These are phyloP conservation scores for Candida cerambycidarum DNA, from an alignment of 805 yeast species.

Conservation along the genomic window DNA sequence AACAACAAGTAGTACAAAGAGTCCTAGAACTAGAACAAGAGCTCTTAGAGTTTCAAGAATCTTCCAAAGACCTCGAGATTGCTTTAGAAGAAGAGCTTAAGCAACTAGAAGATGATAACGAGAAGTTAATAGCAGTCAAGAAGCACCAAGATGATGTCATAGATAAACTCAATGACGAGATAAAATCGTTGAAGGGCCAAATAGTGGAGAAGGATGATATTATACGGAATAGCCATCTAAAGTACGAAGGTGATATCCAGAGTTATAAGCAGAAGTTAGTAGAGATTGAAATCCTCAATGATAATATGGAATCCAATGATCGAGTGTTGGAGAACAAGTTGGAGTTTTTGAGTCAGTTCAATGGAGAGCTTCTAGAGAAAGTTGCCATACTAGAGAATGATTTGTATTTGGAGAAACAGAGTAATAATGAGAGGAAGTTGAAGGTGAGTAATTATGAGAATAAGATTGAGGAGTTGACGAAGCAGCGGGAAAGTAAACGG, in stretches of 20 bases:
- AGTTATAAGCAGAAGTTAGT: constrained; percentile 32
- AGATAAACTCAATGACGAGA: neutral
- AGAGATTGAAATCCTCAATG: constrained; percentile 44
- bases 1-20: constrained; percentile 18
- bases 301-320: constrained; percentile 39
- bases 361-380: constrained; percentile 42
- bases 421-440: constrained; percentile 25
- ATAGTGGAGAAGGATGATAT: constrained; percentile 21
- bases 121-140: constrained; percentile 16
- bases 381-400: constrained; percentile 45
- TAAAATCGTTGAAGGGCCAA: constrained; percentile 17
- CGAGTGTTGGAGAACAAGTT: constrained; percentile 35
- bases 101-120: constrained; percentile 28
- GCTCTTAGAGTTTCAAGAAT: constrained; percentile 42
- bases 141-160: constrained; percentile 1
- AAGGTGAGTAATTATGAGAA: constrained; percentile 32
- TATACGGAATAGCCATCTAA: neutral
- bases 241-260: constrained; percentile 20
- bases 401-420: constrained; percentile 26
- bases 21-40: constrained; percentile 38
- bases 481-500: neutral
- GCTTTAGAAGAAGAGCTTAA: constrained; percentile 45
- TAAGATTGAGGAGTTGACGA: constrained; percentile 22
- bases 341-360: constrained; percentile 34
- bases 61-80: constrained; percentile 44